Evolutionary conservation across 75 land plant species (phyloP), one percentile per base, ranked within the genome.

Genomic region (Adiantum capillusveneris): DNA sequence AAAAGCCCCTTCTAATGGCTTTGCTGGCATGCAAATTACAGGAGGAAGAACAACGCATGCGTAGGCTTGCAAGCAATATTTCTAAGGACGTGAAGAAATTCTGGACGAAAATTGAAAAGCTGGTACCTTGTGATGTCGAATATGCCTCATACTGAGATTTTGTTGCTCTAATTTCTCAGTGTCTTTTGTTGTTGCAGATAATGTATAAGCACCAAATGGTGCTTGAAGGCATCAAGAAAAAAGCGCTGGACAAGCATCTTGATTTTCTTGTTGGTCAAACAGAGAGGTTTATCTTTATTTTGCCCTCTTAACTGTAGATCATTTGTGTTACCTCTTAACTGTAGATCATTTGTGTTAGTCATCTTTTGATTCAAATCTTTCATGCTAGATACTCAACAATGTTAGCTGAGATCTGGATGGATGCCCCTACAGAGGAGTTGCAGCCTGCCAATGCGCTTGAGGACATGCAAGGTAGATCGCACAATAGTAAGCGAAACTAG

Each of bases 71-170:
- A 0, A 73, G 86, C 22, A 84, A 80, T 59, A 87, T 95, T 29
- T 90, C 99, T 5, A 95, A 95, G 65, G 99, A 95, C 36, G 88
- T 95, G 57, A 87, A 88, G 74, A 95, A 90, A 50, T 95, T 95
- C 55, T 95, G 99, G 99, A 70, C 76, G 44, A 95, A 95, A 69
- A 84, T 95, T 50, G 99, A 95, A 59, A 95, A 95, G 65, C 76
- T 95, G 86, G 99, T 77, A 75, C 65, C 9, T 34, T 34, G 3
- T n/a, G n/a, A n/a, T n/a, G n/a, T n/a, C n/a, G n/a, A n/a, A n/a
- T n/a, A n/a, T n/a, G n/a, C n/a, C n/a, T n/a, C n/a, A n/a, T n/a
- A n/a, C n/a, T n/a, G n/a, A n/a, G n/a, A n/a, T n/a, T 59, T 18
- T 58, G 25, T 48, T 44, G 43, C 53, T 9, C 0, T 11, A 29